A percentile compares a stretch with the other conserved stretches of the same genome.
Conservation (phyloP, 192 early-diverging fungal species). For the Haplosporangium gracile region DNA sequence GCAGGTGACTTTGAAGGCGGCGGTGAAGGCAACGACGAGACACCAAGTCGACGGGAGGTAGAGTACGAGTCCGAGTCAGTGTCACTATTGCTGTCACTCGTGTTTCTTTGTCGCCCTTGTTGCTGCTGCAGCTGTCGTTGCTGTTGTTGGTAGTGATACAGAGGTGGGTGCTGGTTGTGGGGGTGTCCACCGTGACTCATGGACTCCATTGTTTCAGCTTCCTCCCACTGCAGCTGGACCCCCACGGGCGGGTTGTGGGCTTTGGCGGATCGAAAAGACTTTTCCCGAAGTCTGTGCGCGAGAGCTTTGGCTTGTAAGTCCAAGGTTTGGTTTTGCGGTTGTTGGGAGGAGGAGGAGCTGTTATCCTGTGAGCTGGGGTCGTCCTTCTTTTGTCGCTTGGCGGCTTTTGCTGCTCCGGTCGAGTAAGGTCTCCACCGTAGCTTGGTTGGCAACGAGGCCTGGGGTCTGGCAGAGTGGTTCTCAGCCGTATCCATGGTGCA, state of each 20-base stretch:
- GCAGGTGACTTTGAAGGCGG: slow-evolving; percentile 17
- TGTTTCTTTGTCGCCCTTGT: neutral
- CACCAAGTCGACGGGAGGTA: neutral
- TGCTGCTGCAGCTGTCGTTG: neutral
- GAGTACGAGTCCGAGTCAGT: slow-evolving; percentile 12
- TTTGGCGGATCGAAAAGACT: neutral
- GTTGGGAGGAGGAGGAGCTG: neutral
- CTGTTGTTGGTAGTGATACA: neutral
- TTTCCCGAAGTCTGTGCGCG: slow-evolving; percentile 25
- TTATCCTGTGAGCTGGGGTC: neutral
- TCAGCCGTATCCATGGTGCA: slow-evolving; percentile 30
- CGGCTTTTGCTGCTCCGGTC: slow-evolving; percentile 16
- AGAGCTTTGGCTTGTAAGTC: slow-evolving; percentile 28
- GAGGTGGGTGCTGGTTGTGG: slow-evolving; percentile 27
- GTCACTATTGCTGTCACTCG: neutral
- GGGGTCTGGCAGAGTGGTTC: slow-evolving; percentile 20
- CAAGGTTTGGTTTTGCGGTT: neutral
- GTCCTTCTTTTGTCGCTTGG: slow-evolving; percentile 20
- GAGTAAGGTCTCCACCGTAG: slow-evolving; percentile 52
- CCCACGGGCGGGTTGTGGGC: neutral
- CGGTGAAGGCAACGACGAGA: slow-evolving; percentile 23
- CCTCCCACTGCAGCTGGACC: slow-evolving; percentile 49
- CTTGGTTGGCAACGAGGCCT: slow-evolving; percentile 23
- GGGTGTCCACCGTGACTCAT: slow-evolving; percentile 53
- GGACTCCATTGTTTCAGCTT: slow-evolving; percentile 52